Percentiles rank a stretch among this genome's conserved stretches.
Conservation (phyloP, 2,329 filamentous ascomycete species). For the Alternaria sp. region DNA sequence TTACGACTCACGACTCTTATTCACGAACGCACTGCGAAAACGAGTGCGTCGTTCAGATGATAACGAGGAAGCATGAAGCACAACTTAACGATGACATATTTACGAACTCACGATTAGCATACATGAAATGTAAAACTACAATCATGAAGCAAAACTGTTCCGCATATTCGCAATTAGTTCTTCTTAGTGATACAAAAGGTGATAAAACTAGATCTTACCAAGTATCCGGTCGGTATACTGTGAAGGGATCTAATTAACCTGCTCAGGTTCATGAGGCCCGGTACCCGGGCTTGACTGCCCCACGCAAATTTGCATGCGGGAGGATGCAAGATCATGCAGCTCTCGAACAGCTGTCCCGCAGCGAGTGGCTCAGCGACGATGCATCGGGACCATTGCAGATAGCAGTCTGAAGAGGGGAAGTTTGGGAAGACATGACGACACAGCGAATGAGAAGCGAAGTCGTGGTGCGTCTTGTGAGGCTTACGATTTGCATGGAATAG, state of each 20-base stretch:
- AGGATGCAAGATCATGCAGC: conserved; percentile 14
- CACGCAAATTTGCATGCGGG: conserved; percentile 19
- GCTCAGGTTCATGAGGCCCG: background rate
- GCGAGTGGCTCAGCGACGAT: conserved; percentile 28
- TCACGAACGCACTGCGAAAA: background rate
- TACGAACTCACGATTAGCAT: background rate
- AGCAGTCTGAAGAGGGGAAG: background rate
- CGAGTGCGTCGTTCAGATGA: background rate
- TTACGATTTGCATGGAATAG: background rate
- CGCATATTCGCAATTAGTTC: background rate
- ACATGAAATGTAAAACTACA: conserved; percentile 10
- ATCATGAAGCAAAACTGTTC: background rate
- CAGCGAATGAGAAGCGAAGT: conserved; percentile 8
- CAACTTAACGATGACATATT: background rate
- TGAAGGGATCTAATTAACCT: background rate
- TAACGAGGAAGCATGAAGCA: background rate
- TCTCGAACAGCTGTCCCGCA: conserved; percentile 34
- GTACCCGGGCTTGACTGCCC: background rate
- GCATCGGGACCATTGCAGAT: conserved; percentile 4
- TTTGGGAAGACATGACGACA: background rate
- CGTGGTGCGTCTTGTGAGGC: conserved; percentile 33
- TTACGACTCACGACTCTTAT: background rate
- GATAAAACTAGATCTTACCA: background rate
- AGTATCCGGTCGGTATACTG: background rate
- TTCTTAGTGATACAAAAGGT: background rate